Evolutionary conservation across 2,329 filamentous ascomycete genomes (phyloP).

Genomic region (Xylariaceae sp.): DNA sequence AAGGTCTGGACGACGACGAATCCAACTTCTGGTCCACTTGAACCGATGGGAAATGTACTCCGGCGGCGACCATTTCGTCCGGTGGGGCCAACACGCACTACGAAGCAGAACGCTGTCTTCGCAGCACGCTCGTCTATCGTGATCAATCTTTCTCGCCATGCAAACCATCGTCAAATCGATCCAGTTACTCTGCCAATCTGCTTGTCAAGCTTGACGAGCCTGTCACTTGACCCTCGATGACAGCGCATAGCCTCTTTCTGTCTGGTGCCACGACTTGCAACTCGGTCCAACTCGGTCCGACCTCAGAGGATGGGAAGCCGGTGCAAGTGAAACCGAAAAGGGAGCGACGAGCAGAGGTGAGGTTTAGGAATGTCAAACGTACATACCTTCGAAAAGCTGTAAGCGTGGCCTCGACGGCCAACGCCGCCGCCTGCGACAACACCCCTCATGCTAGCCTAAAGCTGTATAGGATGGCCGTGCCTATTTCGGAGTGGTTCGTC

Average conservation of each 20-base stretch:
- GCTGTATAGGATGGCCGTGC: too few relatives aligned
- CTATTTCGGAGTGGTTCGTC: too few relatives aligned
- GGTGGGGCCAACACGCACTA: background rate
- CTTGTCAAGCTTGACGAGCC: conserved; percentile 1
- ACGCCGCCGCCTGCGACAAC: conserved; percentile 22
- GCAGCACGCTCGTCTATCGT: conserved; percentile 5
- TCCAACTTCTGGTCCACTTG: too few relatives aligned
- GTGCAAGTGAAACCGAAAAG: background rate
- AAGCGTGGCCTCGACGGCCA: conserved; percentile 19
- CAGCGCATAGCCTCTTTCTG: conserved; percentile 1
- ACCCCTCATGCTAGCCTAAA: conserved; percentile 18
- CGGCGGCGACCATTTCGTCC: too few relatives aligned
- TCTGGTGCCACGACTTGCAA: conserved; percentile 5
- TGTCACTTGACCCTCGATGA: conserved; percentile 13
- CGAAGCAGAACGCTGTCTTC: background rate
- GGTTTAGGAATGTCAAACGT: conserved; percentile 2
- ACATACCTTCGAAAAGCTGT: conserved; percentile 26
- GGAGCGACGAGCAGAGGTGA: conserved; percentile 1
- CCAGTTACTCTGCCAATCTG: too few relatives aligned
- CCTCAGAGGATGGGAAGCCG: background rate
- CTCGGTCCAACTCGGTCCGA: background rate
- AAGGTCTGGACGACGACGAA: too few relatives aligned
- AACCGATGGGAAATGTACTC: too few relatives aligned
- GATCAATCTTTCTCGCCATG: conserved; percentile 13
- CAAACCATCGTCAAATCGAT: background rate